Conservation (phyloP, 208 protist genomes). For the Leishmania turanica region DNA sequence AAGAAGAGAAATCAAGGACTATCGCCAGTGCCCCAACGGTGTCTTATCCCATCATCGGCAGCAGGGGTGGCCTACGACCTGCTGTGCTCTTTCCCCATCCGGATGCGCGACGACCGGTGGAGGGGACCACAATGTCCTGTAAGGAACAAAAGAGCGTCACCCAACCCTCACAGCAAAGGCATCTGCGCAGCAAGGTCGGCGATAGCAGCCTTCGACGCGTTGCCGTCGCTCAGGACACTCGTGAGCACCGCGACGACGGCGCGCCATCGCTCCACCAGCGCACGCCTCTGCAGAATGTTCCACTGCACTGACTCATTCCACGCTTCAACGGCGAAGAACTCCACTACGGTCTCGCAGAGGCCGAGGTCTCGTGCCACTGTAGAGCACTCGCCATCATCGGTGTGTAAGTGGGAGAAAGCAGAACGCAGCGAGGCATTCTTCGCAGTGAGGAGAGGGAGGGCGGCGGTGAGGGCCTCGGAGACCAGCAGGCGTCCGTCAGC, state of each 20-base stretch:
- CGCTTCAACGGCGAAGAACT: conserved; percentile 80
- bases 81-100: neutral
- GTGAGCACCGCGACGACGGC: conserved; percentile 20
- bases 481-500: conserved; percentile 3
- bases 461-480: neutral
- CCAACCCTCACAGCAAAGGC: conserved; percentile 33
- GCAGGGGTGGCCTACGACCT: neutral
- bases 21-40: neutral
- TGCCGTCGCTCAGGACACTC: conserved; percentile 22
- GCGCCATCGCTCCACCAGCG: conserved; percentile 30
- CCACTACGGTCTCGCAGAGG: conserved; percentile 34
- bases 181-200: conserved; percentile 37
- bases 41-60: no score
- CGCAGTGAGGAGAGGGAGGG: conserved; percentile 4
- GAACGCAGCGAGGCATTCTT: neutral
- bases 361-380: neutral
- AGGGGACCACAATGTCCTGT: neutral
- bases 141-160: neutral
- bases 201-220: conserved; percentile 30
- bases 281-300: conserved; percentile 32
- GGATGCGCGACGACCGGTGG: neutral
- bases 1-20: neutral
- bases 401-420: neutral
- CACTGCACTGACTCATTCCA: conserved; percentile 67
- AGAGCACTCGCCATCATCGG: neutral